Evolutionary conservation across 768 basidiomycete species (phyloP).

Genomic region (Agaricus blazei): DNA sequence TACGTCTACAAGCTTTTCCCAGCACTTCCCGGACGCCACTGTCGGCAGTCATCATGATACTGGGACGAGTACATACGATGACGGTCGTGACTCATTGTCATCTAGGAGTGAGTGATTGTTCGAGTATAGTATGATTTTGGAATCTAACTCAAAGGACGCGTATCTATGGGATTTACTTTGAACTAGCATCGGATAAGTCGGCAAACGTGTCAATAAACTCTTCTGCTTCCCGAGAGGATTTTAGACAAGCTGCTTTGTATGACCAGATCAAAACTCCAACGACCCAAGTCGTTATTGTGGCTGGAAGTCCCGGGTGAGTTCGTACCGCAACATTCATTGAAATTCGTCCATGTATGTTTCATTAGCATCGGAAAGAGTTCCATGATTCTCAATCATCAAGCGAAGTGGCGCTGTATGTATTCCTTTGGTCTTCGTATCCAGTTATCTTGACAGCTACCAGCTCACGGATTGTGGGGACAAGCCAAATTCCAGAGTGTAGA

Average conservation of each 20-base stretch:
- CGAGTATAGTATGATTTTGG: slow-evolving; percentile 12
- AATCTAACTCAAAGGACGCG: slow-evolving; percentile 14
- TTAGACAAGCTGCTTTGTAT: slow-evolving; percentile 40
- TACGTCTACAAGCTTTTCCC: slow-evolving; percentile 56
- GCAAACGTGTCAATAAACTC: slow-evolving; percentile 27
- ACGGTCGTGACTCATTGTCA: slow-evolving; percentile 37
- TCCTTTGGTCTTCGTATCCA: not conserved
- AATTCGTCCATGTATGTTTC: slow-evolving; percentile 10
- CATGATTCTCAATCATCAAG: slow-evolving; percentile 62
- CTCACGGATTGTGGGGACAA: slow-evolving; percentile 73
- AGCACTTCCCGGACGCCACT: slow-evolving; percentile 40
- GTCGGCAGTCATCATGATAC: slow-evolving; percentile 25
- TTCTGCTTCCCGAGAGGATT: slow-evolving; percentile 33
- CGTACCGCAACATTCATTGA: slow-evolving; percentile 3
- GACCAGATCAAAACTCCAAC: slow-evolving; percentile 37
- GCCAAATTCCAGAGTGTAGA: slow-evolving; percentile 66
- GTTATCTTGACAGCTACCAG: slow-evolving; percentile 20
- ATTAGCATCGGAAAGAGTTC: slow-evolving; percentile 69
- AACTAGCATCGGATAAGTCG: slow-evolving; percentile 19
- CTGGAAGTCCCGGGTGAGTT: slow-evolving; percentile 59
- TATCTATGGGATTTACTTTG: slow-evolving; percentile 1
- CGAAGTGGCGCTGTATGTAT: slow-evolving; percentile 60
- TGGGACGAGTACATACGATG: slow-evolving; percentile 28
- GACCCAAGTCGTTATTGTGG: slow-evolving; percentile 57
- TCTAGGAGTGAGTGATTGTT: slow-evolving; percentile 30